Conservation (phyloP, 1,284 basidiomycete genomes). For the Ustanciosporium gigantosporum region DNA sequence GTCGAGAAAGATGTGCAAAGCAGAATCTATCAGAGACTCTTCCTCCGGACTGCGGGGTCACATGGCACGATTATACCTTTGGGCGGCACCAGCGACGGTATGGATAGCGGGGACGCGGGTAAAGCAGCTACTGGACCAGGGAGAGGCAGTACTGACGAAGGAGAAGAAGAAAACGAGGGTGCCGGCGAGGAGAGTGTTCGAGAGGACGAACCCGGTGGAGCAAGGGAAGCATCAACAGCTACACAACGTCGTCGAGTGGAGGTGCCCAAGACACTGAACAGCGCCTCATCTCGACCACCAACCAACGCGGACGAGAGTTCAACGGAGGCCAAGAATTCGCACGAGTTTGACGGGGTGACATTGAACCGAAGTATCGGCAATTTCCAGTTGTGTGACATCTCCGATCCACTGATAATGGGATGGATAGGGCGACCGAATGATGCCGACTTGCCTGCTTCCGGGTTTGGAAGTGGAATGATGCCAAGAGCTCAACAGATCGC, state of each 20-base stretch:
- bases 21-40: slow-evolving; percentile 65
- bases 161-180: background rate
- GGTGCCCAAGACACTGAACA: background rate
- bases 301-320: background rate
- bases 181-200: background rate
- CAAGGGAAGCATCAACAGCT: no score
- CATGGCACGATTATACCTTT: background rate
- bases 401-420: slow-evolving; percentile 69
- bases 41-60: slow-evolving; percentile 6
- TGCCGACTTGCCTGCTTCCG: background rate
- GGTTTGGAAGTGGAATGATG: no score
- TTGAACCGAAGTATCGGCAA: slow-evolving; percentile 80
- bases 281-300: background rate
- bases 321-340: slow-evolving; percentile 64
- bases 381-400: slow-evolving; percentile 90
- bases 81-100: no score
- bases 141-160: background rate
- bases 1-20: slow-evolving; percentile 74
- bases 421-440: no score
- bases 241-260: background rate
- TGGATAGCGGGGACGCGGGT: no score
- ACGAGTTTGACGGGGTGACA: slow-evolving; percentile 84
- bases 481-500: no score
- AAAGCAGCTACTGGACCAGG: no score
- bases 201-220: background rate